Evolutionary conservation across 2,329 filamentous ascomycete species (phyloP).

Genomic region (Tricladium varicosporioides): DNA sequence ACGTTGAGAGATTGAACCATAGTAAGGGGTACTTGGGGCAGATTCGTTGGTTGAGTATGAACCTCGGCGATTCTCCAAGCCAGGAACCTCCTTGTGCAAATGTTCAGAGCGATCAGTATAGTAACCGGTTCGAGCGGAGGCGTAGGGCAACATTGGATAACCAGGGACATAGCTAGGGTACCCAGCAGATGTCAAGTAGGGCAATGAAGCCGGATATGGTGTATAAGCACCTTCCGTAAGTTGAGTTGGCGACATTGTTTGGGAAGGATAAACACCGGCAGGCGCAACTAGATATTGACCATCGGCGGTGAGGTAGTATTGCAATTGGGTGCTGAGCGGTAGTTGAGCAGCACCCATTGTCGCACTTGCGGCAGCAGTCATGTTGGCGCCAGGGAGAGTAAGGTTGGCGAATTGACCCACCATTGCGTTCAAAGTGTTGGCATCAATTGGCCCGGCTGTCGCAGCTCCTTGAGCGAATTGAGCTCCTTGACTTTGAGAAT

Average conservation of each 20-base stretch:
- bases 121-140: slow-evolving; percentile 29
- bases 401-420: slow-evolving; percentile 32
- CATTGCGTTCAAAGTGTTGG: slow-evolving; percentile 27
- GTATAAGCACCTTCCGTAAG: slow-evolving; percentile 31
- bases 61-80: slow-evolving; percentile 62
- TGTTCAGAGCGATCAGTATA: slow-evolving; percentile 32
- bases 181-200: slow-evolving; percentile 32
- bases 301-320: slow-evolving; percentile 34
- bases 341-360: slow-evolving; percentile 30
- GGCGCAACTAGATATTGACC: slow-evolving; percentile 35
- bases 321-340: slow-evolving; percentile 30
- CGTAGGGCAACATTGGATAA: slow-evolving; percentile 33
- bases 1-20: slow-evolving; percentile 55
- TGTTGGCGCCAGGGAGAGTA: slow-evolving; percentile 34
- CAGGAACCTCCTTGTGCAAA: slow-evolving; percentile 49
- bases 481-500: slow-evolving; percentile 28
- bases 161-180: slow-evolving; percentile 34
- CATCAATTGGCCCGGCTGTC: slow-evolving; percentile 22
- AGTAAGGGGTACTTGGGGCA: slow-evolving; percentile 63
- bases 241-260: slow-evolving; percentile 28
- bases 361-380: slow-evolving; percentile 32
- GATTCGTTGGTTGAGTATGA: slow-evolving; percentile 69
- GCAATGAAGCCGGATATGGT: slow-evolving; percentile 29
- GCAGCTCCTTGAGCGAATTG: slow-evolving; percentile 22
- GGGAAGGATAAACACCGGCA: slow-evolving; percentile 30